Evolutionary conservation across 2,329 filamentous ascomycete genomes (phyloP).

Genomic region (Zymoseptoria ardabiliae): DNA sequence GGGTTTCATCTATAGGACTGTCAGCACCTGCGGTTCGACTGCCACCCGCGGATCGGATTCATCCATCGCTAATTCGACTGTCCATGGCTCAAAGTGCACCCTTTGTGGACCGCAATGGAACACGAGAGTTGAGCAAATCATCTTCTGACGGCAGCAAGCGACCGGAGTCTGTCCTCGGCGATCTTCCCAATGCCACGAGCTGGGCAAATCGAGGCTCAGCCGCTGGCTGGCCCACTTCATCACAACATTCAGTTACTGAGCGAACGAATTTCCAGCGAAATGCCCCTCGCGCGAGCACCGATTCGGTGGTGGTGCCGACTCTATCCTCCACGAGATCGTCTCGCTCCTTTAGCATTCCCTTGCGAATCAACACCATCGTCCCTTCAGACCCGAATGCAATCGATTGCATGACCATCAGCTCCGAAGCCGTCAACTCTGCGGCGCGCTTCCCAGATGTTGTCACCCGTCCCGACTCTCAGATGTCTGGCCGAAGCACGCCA

Average conservation of each 20-base stretch:
- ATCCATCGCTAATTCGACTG: slow-evolving; percentile 2
- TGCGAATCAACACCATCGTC: slow-evolving; percentile 31
- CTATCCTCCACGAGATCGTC: slow-evolving; percentile 8
- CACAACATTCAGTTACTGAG: not conserved
- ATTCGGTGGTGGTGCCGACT: not conserved
- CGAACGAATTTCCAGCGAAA: slow-evolving; percentile 1
- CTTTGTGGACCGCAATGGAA: slow-evolving; percentile 7
- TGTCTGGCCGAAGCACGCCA: not conserved
- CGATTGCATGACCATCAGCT: not conserved
- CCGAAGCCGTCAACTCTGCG: slow-evolving; percentile 1
- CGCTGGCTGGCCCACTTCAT: not conserved
- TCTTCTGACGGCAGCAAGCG: slow-evolving; percentile 4
- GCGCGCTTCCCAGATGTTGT: not conserved
- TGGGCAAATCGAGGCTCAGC: slow-evolving; percentile 14
- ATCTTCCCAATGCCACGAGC: slow-evolving; percentile 16
- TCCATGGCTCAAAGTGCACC: slow-evolving; percentile 10
- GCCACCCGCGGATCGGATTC: not conserved
- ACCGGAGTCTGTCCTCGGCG: slow-evolving; percentile 23
- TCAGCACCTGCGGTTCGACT: not conserved
- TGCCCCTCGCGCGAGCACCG: not conserved
- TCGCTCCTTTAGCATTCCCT: slow-evolving; percentile 25
- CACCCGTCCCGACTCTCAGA: not conserved
- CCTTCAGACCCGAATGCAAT: slow-evolving; percentile 3
- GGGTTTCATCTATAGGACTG: not conserved
- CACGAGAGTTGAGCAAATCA: not conserved